Base-by-base conservation (phyloP, 2,329 filamentous ascomycete species). In the Monilinia fructigena region DNA sequence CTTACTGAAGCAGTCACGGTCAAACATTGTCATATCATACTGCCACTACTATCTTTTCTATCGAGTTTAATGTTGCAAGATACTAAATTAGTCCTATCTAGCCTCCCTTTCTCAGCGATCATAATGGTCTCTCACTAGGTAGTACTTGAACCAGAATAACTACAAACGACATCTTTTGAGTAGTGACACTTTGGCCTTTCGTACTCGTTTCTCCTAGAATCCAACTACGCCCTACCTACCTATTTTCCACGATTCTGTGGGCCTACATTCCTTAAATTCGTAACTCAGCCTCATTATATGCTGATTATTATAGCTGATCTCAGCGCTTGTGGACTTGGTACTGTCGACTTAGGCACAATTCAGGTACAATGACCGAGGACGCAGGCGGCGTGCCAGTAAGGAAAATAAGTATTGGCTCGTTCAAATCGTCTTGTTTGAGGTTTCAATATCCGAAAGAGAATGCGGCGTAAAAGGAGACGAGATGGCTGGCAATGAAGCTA, bases 241-340 rank as follows among this genome's bases (percentile, higher is more conserved):
- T 8, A 31, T 28, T 20, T 31, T 10, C 14, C 23, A 16, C 26
- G 40, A 10, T 5, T 28, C 16, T 23, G 6, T 16, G 42, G 12
- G 3, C 45, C 26, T 4, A 0, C 12, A 11, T 14, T 10, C 48
- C 48, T 50, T 12, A 4, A 23, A 18, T 23, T 59, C 42, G 55
- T 59, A 48, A 60, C 56, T 48, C 42, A 48, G 56, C 56, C 56
- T 60, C 56, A 11, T 23, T 16, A n/a, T 38, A n/a, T 20, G 28
- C 38, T 48, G 14, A 35, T 2, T 48, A 31, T 20, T 18, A 38
- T 48, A 20, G 45, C 56, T 50, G 42, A 60, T 26, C 45, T 60
- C 56, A 20, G 56, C 56, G 12, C 26, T 59, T 59, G 56, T 48
- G n/a, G 56, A 48, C 56, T 60, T 48, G 56, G 56, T 48, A 38